Percentiles rank a stretch among this genome's conserved stretches.
phyloP scores from a whole-genome alignment of 1,284 basidiomycete species.

The Hymenochaete sp. region DNA sequence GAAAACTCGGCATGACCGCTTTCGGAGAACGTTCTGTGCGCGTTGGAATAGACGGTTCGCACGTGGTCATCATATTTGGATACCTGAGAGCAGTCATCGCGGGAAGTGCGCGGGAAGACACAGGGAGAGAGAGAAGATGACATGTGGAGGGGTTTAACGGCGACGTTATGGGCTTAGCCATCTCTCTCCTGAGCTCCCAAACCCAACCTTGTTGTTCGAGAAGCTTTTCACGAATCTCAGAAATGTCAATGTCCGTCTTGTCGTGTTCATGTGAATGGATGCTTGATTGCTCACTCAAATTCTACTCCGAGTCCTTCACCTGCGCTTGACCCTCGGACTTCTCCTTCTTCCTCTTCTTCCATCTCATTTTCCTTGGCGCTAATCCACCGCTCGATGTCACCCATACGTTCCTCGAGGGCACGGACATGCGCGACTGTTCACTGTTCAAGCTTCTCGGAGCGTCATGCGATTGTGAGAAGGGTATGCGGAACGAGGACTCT shows the following conservation, averaged over 20 bases:
- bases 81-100: too few species aligned
- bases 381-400: conserved; percentile 73
- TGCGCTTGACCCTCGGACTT: conserved; percentile 16
- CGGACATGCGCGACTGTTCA: conserved; percentile 78
- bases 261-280: conserved; percentile 19
- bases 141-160: conserved; percentile 48
- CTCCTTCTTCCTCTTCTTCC: conserved; percentile 16
- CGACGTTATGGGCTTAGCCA: conserved; percentile 58
- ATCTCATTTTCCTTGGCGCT: conserved; percentile 41
- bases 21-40: conserved; percentile 9
- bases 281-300: conserved; percentile 14
- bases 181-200: conserved; percentile 62
- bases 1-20: too few species aligned
- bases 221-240: conserved; percentile 54
- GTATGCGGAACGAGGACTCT: conserved; percentile 62
- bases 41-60: conserved; percentile 3
- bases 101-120: too few species aligned
- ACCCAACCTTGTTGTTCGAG: conserved; percentile 64
- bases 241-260: conserved; percentile 33
- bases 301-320: not conserved
- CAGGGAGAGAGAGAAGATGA: too few species aligned
- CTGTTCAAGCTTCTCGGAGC: conserved; percentile 79
- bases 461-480: conserved; percentile 54
- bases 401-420: conserved; percentile 74
- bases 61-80: conserved; percentile 11